Conservation (phyloP, 345 rosid genomes). For the Clarkia xantiana region DNA sequence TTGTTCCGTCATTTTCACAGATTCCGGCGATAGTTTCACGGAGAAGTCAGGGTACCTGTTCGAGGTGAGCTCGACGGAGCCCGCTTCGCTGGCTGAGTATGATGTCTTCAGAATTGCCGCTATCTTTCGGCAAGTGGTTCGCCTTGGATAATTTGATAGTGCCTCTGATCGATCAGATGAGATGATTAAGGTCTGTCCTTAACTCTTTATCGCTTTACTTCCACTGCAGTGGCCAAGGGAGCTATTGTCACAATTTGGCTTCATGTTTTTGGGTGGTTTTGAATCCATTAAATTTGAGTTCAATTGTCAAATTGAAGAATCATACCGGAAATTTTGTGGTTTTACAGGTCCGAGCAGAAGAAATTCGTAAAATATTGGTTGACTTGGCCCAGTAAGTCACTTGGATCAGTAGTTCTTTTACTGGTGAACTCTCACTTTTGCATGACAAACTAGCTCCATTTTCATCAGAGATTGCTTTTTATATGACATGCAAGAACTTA, state of each 20-base stretch:
- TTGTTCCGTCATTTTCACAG: slow-evolving; percentile 8
- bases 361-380: slow-evolving; percentile 61
- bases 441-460: slow-evolving; percentile 91
- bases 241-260: no score
- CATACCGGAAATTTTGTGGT: not conserved
- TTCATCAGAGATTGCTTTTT: slow-evolving; percentile 67
- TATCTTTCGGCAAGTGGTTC: slow-evolving; percentile 71
- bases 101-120: slow-evolving; percentile 29
- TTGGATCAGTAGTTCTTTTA: not conserved
- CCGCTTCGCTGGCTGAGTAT: slow-evolving; percentile 47
- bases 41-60: slow-evolving; percentile 78
- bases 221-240: no score
- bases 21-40: slow-evolving; percentile 59
- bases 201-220: not conserved
- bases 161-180: slow-evolving; percentile 46
- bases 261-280: not conserved
- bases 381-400: slow-evolving; percentile 76
- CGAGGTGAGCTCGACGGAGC: slow-evolving; percentile 43
- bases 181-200: slow-evolving; percentile 49
- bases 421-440: slow-evolving; percentile 51
- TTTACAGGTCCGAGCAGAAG: slow-evolving; percentile 74
- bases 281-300: not conserved
- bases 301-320: not conserved
- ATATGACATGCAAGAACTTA: slow-evolving; percentile 61
- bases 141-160: slow-evolving; percentile 45